Evolutionary conservation across 306 rosid species (phyloP).

Genomic region (Prunus campanulata): DNA sequence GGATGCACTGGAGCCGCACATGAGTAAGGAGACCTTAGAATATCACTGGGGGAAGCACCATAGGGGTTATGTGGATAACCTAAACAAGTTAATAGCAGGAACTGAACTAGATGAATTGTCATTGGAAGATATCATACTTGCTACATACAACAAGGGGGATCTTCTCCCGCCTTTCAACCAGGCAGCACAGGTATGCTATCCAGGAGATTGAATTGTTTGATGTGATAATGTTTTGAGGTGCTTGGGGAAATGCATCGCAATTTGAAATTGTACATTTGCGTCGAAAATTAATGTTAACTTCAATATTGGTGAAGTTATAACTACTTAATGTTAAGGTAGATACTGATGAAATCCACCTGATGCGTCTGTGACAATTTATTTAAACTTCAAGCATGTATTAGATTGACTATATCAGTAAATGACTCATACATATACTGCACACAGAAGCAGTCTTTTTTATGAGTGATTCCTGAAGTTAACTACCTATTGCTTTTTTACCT

Average conservation of each 20-base stretch:
- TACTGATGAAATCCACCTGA: not conserved
- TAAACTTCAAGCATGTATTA: not conserved
- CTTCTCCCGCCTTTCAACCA: slow-evolving; percentile 80
- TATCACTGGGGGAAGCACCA: slow-evolving; percentile 98
- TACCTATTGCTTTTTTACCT: not conserved
- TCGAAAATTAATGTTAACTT: not conserved
- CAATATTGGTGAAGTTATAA: not conserved
- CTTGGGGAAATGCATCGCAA: not conserved
- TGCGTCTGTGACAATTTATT: not conserved
- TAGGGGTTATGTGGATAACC: slow-evolving; percentile 73
- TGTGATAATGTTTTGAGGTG: not conserved
- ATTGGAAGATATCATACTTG: slow-evolving; percentile 52
- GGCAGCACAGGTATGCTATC: slow-evolving; percentile 73
- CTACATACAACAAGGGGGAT: slow-evolving; percentile 72
- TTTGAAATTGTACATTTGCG: not conserved
- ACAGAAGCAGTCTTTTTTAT: no score
- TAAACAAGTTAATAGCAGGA: slow-evolving; percentile 78
- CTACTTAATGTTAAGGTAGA: not conserved
- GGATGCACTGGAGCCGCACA: slow-evolving; percentile 87
- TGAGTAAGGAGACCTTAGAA: slow-evolving; percentile 78
- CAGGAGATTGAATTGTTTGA: not conserved
- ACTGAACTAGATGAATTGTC: slow-evolving; percentile 62
- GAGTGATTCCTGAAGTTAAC: not conserved
- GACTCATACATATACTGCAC: no score
- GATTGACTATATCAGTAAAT: no score